phyloP scores from a whole-genome alignment of 139 green algal genomes.

The Parachlorella kessleri region DNA sequence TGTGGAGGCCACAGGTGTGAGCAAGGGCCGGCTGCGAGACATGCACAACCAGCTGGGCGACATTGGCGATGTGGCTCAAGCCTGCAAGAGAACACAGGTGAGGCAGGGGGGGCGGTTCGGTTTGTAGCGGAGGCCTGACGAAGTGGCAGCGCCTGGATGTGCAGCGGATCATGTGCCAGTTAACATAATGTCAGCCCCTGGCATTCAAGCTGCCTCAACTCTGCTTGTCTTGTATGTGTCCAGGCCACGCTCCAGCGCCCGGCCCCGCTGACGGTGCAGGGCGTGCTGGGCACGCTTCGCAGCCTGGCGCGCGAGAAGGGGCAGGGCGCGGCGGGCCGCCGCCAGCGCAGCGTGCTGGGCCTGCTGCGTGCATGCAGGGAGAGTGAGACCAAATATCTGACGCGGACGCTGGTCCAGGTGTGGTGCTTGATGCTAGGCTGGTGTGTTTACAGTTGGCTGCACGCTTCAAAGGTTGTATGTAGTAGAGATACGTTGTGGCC shows the following conservation, averaged over 20 bases:
- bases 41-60: conserved; percentile 81
- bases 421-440: no score
- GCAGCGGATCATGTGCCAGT: no score
- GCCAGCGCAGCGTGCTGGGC: conserved; percentile 54
- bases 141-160: no score
- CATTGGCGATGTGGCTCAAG: conserved; percentile 83
- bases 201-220: no score
- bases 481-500: no score
- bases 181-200: no score
- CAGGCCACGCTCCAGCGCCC: conserved; percentile 62
- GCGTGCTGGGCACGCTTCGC: conserved; percentile 62
- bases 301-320: conserved; percentile 59
- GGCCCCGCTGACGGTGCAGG: conserved; percentile 64
- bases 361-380: conserved; percentile 71
- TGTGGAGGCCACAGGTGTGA: conserved; percentile 63
- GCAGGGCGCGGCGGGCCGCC: conserved; percentile 33
- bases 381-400: conserved; percentile 75
- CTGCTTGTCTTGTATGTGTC: no score
- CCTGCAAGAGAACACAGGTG: conserved; percentile 66
- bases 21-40: conserved; percentile 30
- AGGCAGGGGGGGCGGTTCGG: conserved; percentile 1
- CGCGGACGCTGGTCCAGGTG: conserved; percentile 68
- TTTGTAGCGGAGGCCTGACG: no score
- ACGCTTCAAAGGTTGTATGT: no score
- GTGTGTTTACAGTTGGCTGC: no score